Evolutionary conservation across 768 basidiomycete genomes (phyloP), one percentile per base, ranked within the genome.

Genomic region (Boletellus ananas): DNA sequence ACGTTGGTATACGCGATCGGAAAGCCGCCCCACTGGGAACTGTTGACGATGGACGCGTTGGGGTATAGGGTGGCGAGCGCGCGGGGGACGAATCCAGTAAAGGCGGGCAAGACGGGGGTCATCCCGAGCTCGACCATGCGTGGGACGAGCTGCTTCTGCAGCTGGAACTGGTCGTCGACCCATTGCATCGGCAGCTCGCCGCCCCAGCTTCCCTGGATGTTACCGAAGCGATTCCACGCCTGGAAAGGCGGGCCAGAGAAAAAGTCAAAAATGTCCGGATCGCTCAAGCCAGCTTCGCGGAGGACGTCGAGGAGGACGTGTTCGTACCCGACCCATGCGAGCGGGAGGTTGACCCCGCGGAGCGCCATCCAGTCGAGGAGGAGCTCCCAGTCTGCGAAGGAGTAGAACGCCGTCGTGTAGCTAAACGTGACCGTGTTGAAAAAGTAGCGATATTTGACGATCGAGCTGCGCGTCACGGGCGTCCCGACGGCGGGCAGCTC

Each of bases 341-440:
- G 66, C 2, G 72, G 74, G 4, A 74, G 63, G 58, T 74, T 74
- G 46, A 74, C 57, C 14, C 73, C 72, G 1, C 63, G 68, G 7
- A 74, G 62, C 0, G 72, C 69, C 54, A 74, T 65, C 74, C 72
- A 74, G 55, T 74, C 72, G 2, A 73, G 59, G 34, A 74, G 70
- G 25, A 69, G 53, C 9, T 60, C 62, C 72, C 74, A 74, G 45
- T 74, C 62, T 0, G 70, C 55, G 29, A 72, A 73, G n/a, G 59
- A 42, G 61, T 70, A 74, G 52, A 73, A 74, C 2, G 70, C 65
- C 14, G 71, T 58, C 2, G 72, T 73, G 52, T 74, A 73, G 49
- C 60, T 62, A 53, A 73, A 74, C 1, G 73, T 74, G 56, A 74
- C 73, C 13, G 70, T 73, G 54, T 74, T 74, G 60, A 74, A 69